Percentiles rank a stretch among this genome's conserved stretches.
phyloP scores from a whole-genome alignment of 768 basidiomycete genomes.

The Amanita muscaria region DNA sequence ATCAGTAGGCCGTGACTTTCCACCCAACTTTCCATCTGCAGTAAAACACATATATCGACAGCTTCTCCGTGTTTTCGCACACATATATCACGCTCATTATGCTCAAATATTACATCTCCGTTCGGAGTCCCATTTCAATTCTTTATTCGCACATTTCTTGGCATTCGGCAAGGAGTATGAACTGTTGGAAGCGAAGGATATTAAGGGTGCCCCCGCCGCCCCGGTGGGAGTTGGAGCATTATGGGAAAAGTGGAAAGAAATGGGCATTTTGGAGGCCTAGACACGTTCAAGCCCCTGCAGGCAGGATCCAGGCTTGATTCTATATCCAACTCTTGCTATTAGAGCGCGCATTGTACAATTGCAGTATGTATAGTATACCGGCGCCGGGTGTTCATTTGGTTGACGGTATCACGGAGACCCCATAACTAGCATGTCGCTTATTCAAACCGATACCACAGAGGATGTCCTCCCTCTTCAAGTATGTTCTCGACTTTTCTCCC shows the following conservation, averaged over 20 bases:
- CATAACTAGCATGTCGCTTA: not conserved
- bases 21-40: conserved; percentile 80
- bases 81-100: conserved; percentile 97
- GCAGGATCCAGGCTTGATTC: no score
- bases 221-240: conserved; percentile 70
- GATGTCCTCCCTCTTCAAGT: conserved; percentile 10
- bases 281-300: no score
- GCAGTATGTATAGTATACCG: no score
- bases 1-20: conserved; percentile 87
- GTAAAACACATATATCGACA: conserved; percentile 95
- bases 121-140: conserved; percentile 93
- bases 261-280: conserved; percentile 65
- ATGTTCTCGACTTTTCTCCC: not conserved
- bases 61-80: conserved; percentile 93
- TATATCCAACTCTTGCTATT: no score
- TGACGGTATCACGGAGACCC: not conserved
- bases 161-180: conserved; percentile 96
- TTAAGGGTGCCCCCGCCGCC: conserved; percentile 57
- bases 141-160: conserved; percentile 95
- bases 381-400: no score
- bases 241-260: conserved; percentile 87
- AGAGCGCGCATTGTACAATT: no score
- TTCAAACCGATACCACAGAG: no score
- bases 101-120: conserved; percentile 86
- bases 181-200: conserved; percentile 82